phyloP scores from a whole-genome alignment of 2,329 filamentous ascomycete genomes.

The Neophaeococcomyces aloes region DNA sequence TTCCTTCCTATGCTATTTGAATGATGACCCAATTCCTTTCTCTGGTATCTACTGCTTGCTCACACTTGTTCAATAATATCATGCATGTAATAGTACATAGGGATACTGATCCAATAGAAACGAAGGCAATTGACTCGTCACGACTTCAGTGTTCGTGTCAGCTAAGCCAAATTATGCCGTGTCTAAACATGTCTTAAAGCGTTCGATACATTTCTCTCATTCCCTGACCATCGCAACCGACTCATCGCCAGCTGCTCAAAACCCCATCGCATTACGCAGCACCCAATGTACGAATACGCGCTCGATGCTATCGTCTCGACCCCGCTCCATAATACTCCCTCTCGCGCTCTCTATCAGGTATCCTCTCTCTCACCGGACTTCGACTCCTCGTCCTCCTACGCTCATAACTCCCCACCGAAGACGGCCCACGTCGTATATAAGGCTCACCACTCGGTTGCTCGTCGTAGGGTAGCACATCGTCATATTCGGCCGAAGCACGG shows the following conservation, averaged over 20 bases:
- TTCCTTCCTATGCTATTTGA: neutral
- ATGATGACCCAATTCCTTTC: no score
- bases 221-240: no score
- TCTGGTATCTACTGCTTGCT: no score
- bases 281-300: slow-evolving; percentile 1
- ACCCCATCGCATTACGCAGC: neutral
- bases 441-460: slow-evolving; percentile 4
- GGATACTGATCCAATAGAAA: no score
- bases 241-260: neutral
- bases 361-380: slow-evolving; percentile 14
- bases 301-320: slow-evolving; percentile 1
- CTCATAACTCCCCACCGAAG: slow-evolving; percentile 8
- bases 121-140: no score
- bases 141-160: no score
- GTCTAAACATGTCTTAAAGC: no score
- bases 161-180: no score
- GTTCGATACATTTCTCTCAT: no score
- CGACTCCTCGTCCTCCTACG: slow-evolving; percentile 15
- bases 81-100: no score
- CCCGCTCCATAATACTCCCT: slow-evolving; percentile 4
- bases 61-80: no score
- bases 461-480: slow-evolving; percentile 5
- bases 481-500: slow-evolving; percentile 4
- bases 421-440: slow-evolving; percentile 1
- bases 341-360: slow-evolving; percentile 6